These are phyloP conservation scores for Ophiocordyceps camponoti-floridani DNA, from an alignment of 2,329 filamentous ascomycete genomes.

Conservation along the genomic window DNA sequence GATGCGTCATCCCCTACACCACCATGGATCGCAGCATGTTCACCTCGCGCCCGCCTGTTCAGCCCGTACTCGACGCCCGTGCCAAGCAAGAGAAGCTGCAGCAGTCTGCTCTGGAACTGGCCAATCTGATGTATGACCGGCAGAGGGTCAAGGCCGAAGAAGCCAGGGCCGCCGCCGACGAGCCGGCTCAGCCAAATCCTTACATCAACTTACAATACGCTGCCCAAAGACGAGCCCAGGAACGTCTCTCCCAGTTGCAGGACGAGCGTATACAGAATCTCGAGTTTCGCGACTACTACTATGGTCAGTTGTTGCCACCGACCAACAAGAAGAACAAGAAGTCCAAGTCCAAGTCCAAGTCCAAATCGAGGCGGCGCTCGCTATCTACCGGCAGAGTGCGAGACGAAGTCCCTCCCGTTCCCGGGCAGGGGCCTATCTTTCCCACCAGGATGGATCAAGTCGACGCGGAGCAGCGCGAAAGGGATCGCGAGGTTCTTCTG, in stretches of 20 bases:
- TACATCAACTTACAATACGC: conserved; percentile 61
- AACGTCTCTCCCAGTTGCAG: conserved; percentile 65
- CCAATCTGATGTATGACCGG: conserved; percentile 63
- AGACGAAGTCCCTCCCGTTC: conserved; percentile 20
- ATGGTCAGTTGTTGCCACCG: conserved; percentile 16
- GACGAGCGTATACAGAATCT: conserved; percentile 45
- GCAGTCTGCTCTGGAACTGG: conserved; percentile 78
- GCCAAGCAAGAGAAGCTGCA: conserved; percentile 54
- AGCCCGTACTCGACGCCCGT: conserved; percentile 55
- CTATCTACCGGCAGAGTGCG: conserved; percentile 4
- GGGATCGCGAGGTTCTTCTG: conserved; percentile 58
- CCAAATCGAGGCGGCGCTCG: conserved; percentile 19
- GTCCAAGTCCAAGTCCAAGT: conserved; percentile 13
- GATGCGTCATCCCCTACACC: conserved; percentile 48
- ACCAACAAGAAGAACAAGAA: neutral
- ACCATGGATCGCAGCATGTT: conserved; percentile 61
- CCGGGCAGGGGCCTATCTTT: conserved; percentile 63
- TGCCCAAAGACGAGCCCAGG: conserved; percentile 70
- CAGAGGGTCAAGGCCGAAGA: conserved; percentile 45
- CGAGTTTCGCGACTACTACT: conserved; percentile 63
- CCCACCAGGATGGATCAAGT: conserved; percentile 48
- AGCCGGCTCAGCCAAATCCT: conserved; percentile 28
- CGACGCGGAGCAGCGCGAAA: conserved; percentile 54
- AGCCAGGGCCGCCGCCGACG: conserved; percentile 18
- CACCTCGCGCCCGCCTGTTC: conserved; percentile 55